Percentiles rank a stretch among this genome's conserved stretches.
phyloP scores from a whole-genome alignment of 2,329 filamentous ascomycete species.

The Arthrobotrys sphaeroides region DNA sequence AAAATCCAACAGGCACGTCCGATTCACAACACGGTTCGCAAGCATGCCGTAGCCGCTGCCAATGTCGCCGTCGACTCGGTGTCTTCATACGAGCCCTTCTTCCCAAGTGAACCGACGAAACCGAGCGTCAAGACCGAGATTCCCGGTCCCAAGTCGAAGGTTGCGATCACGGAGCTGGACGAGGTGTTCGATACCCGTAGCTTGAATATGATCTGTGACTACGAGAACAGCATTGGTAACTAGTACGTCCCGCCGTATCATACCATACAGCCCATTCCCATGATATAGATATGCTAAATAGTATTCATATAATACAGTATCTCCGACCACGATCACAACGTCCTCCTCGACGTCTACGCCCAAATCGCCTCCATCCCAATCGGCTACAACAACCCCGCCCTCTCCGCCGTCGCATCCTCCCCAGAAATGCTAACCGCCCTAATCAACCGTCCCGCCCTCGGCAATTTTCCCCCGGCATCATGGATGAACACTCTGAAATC shows the following conservation, averaged over 20 bases:
- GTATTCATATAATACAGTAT: slow-evolving; percentile 15
- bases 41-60: slow-evolving; percentile 32
- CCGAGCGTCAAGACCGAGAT: slow-evolving; percentile 60
- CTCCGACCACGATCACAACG: slow-evolving; percentile 51
- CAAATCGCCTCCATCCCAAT: slow-evolving; percentile 93
- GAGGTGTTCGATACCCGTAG: slow-evolving; percentile 67
- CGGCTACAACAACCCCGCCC: slow-evolving; percentile 87
- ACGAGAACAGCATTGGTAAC: slow-evolving; percentile 67
- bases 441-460: slow-evolving; percentile 87
- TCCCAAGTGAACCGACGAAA: slow-evolving; percentile 56
- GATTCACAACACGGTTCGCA: slow-evolving; percentile 49
- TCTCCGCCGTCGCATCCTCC: slow-evolving; percentile 75
- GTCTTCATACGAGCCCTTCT: slow-evolving; percentile 52
- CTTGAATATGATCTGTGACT: slow-evolving; percentile 67
- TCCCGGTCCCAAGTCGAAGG: slow-evolving; percentile 61
- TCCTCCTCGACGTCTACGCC: slow-evolving; percentile 70
- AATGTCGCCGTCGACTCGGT: slow-evolving; percentile 51
- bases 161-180: slow-evolving; percentile 63
- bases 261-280: neutral
- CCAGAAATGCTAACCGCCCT: slow-evolving; percentile 81
- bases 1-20: slow-evolving; percentile 46
- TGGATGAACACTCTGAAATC: slow-evolving; percentile 82
- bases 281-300: neutral
- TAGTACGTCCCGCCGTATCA: slow-evolving; percentile 60
- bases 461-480: slow-evolving; percentile 87